Base-by-base conservation (phyloP, 768 basidiomycete genomes). In the Panaeolus papilionaceus region DNA sequence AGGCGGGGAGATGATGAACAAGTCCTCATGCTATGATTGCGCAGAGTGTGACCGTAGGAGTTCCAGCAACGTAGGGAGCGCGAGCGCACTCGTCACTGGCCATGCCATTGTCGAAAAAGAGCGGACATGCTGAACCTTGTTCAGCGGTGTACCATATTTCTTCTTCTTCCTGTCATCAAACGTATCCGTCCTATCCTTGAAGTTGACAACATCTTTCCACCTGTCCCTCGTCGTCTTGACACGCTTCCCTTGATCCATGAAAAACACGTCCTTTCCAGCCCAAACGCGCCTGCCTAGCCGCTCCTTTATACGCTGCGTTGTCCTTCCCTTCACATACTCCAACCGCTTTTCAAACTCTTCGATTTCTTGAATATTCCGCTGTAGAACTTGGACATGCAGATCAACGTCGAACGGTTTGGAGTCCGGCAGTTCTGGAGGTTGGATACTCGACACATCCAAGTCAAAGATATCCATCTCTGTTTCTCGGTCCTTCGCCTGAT, bases 251-350 rank as follows among this genome's bases (percentile, higher is more conserved):
- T 76, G 71, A 8, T 74, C 75, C 9, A 67, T 64, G 14, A 93
- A 64, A 71, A 84, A 94, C 3, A 94, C 70, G 64, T 88, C 79
- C 75, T 86, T 88, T 38, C 75, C 81, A 5, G 70, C 75, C 91
- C 91, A 93, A 0, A 94, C 86, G 11, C 93, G 87, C n/a, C 93
- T 86, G 9, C 91, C 91, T n/a, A 93, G 78, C 38, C 86, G 82
- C 78, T 94, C 92, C 77, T 92, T 92, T n/a, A 88, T 66, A 18
- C 92, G 85, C 69, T 89, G 86, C 2, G 80, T 79, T 18, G 81
- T 86, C 10, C 91, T 86, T 5, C 79, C 84, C 7, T 87, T 69
- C 2, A 84, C 77, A n/a, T 78, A 77, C 12, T 75, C 75, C 12
- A 88, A 75, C 38, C 78, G 81, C 2, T 74, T 69, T 42, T 80